A percentile compares a stretch with the other conserved stretches of the same genome.
These are phyloP conservation scores for Fonsecaea pedrosoi DNA, from an alignment of 2,329 filamentous ascomycete genomes.

Conservation along the genomic window DNA sequence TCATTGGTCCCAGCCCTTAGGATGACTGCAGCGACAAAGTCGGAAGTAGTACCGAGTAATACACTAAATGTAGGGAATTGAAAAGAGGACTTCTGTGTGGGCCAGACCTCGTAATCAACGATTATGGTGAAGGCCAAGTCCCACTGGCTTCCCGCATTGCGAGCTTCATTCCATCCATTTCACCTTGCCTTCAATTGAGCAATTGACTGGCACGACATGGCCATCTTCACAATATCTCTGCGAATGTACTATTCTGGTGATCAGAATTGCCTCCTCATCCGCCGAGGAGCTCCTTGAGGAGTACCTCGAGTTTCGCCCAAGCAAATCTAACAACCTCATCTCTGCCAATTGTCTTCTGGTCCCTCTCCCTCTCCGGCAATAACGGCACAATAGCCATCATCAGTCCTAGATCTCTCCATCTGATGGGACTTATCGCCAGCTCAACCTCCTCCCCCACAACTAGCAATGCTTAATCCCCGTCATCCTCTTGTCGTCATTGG, in stretches of 20 bases:
- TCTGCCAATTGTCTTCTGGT: conserved; percentile 13
- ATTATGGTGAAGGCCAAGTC: too few relatives aligned
- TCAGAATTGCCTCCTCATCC: not conserved
- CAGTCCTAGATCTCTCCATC: conserved; percentile 18
- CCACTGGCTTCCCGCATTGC: too few relatives aligned
- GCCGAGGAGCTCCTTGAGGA: not conserved
- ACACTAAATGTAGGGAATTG: not conserved
- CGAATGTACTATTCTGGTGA: not conserved
- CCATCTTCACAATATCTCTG: not conserved
- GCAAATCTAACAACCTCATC: not conserved
- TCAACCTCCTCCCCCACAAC: not conserved
- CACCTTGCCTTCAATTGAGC: not conserved
- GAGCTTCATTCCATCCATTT: not conserved
- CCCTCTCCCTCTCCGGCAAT: conserved; percentile 21
- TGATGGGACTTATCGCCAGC: not conserved
- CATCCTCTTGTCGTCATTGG: conserved; percentile 22
- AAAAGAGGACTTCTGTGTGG: not conserved
- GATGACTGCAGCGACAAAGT: not conserved
- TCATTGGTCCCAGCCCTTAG: not conserved
- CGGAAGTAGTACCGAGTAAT: not conserved
- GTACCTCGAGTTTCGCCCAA: not conserved
- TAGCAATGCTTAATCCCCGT: conserved; percentile 23
- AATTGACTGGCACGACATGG: not conserved
- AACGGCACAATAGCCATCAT: conserved; percentile 26
- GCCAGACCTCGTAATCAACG: too few relatives aligned